phyloP scores from a whole-genome alignment of 371 early-diverging fungal genomes.

The Dipsacomyces acuminosporus region DNA sequence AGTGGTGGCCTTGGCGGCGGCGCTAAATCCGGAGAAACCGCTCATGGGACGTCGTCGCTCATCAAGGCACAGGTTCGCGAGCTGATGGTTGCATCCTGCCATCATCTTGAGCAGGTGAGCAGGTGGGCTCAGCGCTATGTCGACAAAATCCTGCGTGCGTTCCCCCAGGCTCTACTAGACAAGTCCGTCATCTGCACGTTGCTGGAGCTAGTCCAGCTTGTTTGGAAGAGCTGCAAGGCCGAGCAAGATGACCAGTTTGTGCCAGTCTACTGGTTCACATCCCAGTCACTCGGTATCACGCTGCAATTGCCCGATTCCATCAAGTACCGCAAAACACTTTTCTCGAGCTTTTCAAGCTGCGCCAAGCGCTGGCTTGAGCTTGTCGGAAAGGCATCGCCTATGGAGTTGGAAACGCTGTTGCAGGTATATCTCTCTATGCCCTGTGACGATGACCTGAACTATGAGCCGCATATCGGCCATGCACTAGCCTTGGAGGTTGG shows the following conservation, averaged over 20 bases:
- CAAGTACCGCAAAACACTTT: constrained; percentile 65
- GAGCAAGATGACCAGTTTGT: constrained; percentile 77
- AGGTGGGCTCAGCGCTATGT: constrained; percentile 52
- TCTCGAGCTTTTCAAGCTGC: constrained; percentile 57
- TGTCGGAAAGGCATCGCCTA: constrained; percentile 39
- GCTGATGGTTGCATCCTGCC: constrained; percentile 61
- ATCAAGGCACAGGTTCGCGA: constrained; percentile 54
- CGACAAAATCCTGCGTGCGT: constrained; percentile 42
- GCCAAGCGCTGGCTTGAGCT: constrained; percentile 63
- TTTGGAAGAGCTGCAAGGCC: constrained; percentile 77
- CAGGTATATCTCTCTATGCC: constrained; percentile 62
- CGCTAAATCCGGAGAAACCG: too few species aligned
- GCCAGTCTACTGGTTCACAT: constrained; percentile 69
- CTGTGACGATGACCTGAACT: constrained; percentile 51
- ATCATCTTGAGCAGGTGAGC: constrained; percentile 64
- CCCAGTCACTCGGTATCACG: constrained; percentile 58
- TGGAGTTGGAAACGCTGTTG: constrained; percentile 62
- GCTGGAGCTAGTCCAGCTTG: constrained; percentile 69
- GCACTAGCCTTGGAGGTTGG: constrained; percentile 68
- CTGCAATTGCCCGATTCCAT: constrained; percentile 73
- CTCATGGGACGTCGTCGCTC: background rate
- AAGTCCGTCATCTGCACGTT: constrained; percentile 56
- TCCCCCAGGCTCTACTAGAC: constrained; percentile 74
- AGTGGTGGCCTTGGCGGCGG: background rate
- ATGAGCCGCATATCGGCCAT: constrained; percentile 65